Evolutionary conservation across 306 rosid species (phyloP).

Genomic region (Casuarina glauca): DNA sequence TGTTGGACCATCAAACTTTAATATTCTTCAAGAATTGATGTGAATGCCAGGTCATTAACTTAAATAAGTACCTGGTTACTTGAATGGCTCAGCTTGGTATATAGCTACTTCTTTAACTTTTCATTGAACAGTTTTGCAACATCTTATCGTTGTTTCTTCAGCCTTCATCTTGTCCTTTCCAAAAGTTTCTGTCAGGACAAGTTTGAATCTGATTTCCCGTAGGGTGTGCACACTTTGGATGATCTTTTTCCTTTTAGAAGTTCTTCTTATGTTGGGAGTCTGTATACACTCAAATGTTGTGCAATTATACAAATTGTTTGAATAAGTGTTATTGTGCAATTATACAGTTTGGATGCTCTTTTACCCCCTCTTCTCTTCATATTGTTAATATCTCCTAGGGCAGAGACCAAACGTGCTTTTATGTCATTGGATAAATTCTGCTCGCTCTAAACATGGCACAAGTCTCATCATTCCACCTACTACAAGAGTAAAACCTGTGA

Average conservation of each 20-base stretch:
- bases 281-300: slow-evolving; percentile 21
- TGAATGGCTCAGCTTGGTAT: slow-evolving; percentile 33
- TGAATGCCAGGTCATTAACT: slow-evolving; percentile 36
- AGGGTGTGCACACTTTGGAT: slow-evolving; percentile 7
- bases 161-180: slow-evolving; percentile 26
- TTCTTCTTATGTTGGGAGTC: slow-evolving; percentile 23
- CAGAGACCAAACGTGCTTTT: too few species aligned
- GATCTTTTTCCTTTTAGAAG: slow-evolving; percentile 6
- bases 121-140: slow-evolving; percentile 53
- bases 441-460: too few species aligned
- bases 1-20: slow-evolving; percentile 71
- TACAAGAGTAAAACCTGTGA: too few species aligned
- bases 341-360: background rate
- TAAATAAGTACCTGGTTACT: slow-evolving; percentile 34
- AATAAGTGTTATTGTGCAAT: slow-evolving; percentile 2
- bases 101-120: slow-evolving; percentile 32
- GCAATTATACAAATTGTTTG: slow-evolving; percentile 13
- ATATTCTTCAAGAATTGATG: slow-evolving; percentile 42
- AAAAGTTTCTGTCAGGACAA: slow-evolving; percentile 25
- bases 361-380: too few species aligned
- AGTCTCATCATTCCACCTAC: too few species aligned
- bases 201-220: slow-evolving; percentile 20
- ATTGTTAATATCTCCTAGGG: too few species aligned
- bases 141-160: slow-evolving; percentile 44
- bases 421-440: too few species aligned